Evolutionary conservation across 192 early-diverging fungal genomes (phyloP).

Genomic region (Coemansia sp.): DNA sequence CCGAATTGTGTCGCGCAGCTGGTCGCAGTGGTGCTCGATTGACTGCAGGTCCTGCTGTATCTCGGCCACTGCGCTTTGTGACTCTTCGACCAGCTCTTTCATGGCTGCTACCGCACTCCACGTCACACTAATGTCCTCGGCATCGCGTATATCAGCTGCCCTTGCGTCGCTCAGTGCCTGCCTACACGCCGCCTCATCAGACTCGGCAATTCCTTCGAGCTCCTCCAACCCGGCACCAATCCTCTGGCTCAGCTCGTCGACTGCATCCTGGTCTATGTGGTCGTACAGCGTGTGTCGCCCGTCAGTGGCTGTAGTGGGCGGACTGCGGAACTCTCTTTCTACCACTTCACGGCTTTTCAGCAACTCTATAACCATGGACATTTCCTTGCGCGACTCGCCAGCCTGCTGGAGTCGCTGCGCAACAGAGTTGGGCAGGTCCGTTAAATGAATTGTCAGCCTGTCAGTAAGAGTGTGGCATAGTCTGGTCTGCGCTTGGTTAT

Average conservation of each 20-base stretch:
- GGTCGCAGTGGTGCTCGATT: conserved; percentile 45
- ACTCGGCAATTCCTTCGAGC: conserved; percentile 11
- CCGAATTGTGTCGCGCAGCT: conserved; percentile 41
- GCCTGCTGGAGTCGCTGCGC: conserved; percentile 21
- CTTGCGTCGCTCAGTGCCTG: conserved; percentile 9
- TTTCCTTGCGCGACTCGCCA: conserved; percentile 26
- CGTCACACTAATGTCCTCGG: conserved; percentile 46
- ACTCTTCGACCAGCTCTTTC: conserved; percentile 29
- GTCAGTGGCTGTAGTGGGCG: not conserved
- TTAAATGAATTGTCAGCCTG: conserved; percentile 18
- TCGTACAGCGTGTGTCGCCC: conserved; percentile 44
- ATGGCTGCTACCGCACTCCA: conserved; percentile 36
- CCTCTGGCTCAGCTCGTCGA: conserved; percentile 17
- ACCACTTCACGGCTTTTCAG: conserved; percentile 42
- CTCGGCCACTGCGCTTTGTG: conserved; percentile 18
- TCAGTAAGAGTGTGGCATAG: conserved; percentile 19
- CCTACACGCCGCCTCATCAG: conserved; percentile 8
- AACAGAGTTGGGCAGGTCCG: conserved; percentile 16
- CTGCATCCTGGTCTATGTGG: conserved; percentile 50
- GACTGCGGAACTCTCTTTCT: conserved; percentile 39
- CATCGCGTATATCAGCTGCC: not conserved
- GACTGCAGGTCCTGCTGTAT: conserved; percentile 39
- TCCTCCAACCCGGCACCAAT: conserved; percentile 15
- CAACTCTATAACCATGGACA: conserved; percentile 43
- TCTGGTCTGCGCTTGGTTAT: conserved; percentile 32